Evolutionary conservation across 306 rosid genomes (phyloP).

Genomic region (Mimosa pudica): DNA sequence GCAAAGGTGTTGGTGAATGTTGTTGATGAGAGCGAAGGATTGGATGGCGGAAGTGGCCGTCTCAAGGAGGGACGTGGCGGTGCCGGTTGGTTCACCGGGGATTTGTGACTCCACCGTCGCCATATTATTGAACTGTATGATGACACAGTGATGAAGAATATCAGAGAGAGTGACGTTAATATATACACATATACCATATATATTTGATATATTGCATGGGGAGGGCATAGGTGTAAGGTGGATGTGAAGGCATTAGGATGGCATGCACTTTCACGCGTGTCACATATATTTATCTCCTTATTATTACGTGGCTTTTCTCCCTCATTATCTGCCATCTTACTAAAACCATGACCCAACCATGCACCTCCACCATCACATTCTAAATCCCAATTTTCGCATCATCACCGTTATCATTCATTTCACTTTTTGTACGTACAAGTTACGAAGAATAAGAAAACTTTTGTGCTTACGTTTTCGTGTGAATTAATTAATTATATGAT

Average conservation of each 20-base stretch:
- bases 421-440: too few relatives aligned
- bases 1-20: constrained; percentile 92
- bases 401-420: too few relatives aligned
- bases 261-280: constrained; percentile 9
- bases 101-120: constrained; percentile 25
- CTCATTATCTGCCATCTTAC: neutral
- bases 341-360: neutral
- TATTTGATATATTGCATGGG: neutral
- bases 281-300: neutral
- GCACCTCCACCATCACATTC: too few relatives aligned
- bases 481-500: too few relatives aligned
- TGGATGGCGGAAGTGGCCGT: constrained; percentile 67
- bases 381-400: too few relatives aligned
- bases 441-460: too few relatives aligned
- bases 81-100: constrained; percentile 55
- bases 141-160: neutral
- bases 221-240: neutral
- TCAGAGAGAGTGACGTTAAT: too few relatives aligned
- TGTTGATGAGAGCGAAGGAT: constrained; percentile 61
- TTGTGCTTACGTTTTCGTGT: too few relatives aligned
- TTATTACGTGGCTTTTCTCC: neutral
- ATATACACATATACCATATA: too few relatives aligned
- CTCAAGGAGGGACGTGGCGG: constrained; percentile 56
- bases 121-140: neutral
- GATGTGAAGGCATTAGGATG: neutral